phyloP scores from a whole-genome alignment of 352 stramenopile species.

The Plasmopara viticola region DNA sequence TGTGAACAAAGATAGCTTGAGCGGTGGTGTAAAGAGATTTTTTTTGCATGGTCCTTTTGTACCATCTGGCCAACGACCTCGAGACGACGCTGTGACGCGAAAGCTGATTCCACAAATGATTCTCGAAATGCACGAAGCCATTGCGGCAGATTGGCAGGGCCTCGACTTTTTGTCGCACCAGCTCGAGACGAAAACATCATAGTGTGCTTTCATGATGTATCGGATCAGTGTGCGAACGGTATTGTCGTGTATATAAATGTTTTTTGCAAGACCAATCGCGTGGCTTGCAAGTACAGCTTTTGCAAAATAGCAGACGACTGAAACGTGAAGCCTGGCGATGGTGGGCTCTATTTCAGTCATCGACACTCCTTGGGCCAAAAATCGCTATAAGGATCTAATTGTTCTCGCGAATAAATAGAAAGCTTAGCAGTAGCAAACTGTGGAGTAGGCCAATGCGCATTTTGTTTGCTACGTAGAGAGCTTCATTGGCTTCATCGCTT shows the following conservation, averaged over 20 bases:
- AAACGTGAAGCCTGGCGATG: constrained; percentile 57
- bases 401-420: constrained; percentile 19
- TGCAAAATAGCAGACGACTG: constrained; percentile 79
- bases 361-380: constrained; percentile 52
- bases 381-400: constrained; percentile 51
- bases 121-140: constrained; percentile 58
- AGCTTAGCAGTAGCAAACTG: too few relatives aligned
- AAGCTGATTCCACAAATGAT: constrained; percentile 69
- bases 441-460: too few relatives aligned
- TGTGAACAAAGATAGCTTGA: constrained; percentile 43
- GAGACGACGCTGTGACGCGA: constrained; percentile 52
- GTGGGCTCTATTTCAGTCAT: constrained; percentile 54
- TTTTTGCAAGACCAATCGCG: constrained; percentile 55
- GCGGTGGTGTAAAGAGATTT: constrained; percentile 59
- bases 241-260: constrained; percentile 83
- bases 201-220: constrained; percentile 43
- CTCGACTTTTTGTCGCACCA: constrained; percentile 36
- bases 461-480: too few relatives aligned
- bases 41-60: constrained; percentile 58
- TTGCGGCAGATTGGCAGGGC: constrained; percentile 57
- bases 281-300: constrained; percentile 64
- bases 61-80: constrained; percentile 42
- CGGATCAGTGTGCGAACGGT: constrained; percentile 47
- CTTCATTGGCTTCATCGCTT: too few relatives aligned
- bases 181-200: constrained; percentile 61